A percentile compares a stretch with the other conserved stretches of the same genome.
phyloP scores from a whole-genome alignment of 2,329 filamentous ascomycete genomes.

The Trichoderma afroharzianum region DNA sequence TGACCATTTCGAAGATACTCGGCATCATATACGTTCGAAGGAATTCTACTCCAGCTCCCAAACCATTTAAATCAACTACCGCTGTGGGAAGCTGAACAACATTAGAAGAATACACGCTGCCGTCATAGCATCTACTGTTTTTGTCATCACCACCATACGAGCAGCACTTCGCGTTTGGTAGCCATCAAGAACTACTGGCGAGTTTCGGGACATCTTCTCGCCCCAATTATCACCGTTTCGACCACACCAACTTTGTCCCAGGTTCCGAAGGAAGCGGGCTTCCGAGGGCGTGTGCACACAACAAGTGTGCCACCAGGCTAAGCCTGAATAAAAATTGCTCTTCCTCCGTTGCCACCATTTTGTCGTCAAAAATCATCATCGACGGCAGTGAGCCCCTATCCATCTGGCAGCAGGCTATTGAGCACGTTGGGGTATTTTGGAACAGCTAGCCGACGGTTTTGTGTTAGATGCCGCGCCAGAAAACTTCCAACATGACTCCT shows the following conservation, averaged over 20 bases:
- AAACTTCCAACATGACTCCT: neutral
- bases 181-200: neutral
- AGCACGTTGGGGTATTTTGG: neutral
- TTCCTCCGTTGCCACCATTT: neutral
- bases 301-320: neutral
- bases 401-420: neutral
- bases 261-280: neutral
- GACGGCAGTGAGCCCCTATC: neutral
- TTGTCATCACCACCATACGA: neutral
- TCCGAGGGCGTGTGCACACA: neutral
- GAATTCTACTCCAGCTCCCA: neutral
- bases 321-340: neutral
- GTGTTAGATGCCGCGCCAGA: conserved; percentile 17
- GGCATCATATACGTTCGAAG: neutral
- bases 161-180: neutral
- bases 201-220: neutral
- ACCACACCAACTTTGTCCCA: neutral
- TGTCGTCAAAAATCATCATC: neutral
- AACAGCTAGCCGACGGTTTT: neutral
- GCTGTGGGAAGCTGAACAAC: neutral
- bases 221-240: neutral
- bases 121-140: neutral
- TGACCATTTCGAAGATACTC: neutral
- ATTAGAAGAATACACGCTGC: neutral
- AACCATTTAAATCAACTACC: too few relatives aligned